Conservation (phyloP, 495 filamentous ascomycete species). For the Aspergillus panamensis region DNA sequence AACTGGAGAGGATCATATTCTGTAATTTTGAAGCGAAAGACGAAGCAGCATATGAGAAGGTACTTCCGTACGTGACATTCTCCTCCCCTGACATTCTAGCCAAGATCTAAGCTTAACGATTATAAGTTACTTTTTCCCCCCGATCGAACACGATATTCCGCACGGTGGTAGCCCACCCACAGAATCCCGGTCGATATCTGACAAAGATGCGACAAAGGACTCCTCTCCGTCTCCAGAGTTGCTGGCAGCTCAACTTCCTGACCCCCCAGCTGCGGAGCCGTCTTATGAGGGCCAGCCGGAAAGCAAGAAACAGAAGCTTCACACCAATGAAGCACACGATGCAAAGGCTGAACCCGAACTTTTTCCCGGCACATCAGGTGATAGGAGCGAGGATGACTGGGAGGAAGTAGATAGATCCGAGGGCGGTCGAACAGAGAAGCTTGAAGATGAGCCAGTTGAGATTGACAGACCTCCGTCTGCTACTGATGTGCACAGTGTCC, state of each 20-base stretch:
- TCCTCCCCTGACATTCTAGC: not conserved
- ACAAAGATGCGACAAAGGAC: conserved; percentile 11
- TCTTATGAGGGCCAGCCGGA: conserved; percentile 25
- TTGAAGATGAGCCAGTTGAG: conserved; percentile 32
- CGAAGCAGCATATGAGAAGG: conserved; percentile 61
- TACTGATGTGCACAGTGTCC: conserved; percentile 31
- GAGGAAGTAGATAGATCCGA: conserved; percentile 35
- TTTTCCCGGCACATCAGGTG: conserved; percentile 10
- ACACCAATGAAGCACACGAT: conserved; percentile 5
- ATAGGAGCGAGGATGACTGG: conserved; percentile 37
- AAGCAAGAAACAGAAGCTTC: conserved; percentile 32
- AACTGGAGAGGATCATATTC: conserved; percentile 73
- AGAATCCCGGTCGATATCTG: conserved; percentile 8
- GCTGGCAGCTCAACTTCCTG: conserved; percentile 29
- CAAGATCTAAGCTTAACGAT: not conserved
- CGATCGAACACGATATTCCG: conserved; percentile 24
- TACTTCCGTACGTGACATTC: conserved; percentile 64
- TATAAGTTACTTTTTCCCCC: conserved; percentile 32
- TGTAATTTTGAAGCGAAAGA: conserved; percentile 79
- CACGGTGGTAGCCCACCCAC: conserved; percentile 3
- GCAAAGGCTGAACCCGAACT: conserved; percentile 7
- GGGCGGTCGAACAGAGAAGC: conserved; percentile 22
- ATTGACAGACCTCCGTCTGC: conserved; percentile 27
- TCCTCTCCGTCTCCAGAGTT: conserved; percentile 23
- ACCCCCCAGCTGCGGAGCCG: conserved; percentile 30